Conservation (phyloP, 1,284 basidiomycete genomes). For the Apiotrichum montevideense region DNA sequence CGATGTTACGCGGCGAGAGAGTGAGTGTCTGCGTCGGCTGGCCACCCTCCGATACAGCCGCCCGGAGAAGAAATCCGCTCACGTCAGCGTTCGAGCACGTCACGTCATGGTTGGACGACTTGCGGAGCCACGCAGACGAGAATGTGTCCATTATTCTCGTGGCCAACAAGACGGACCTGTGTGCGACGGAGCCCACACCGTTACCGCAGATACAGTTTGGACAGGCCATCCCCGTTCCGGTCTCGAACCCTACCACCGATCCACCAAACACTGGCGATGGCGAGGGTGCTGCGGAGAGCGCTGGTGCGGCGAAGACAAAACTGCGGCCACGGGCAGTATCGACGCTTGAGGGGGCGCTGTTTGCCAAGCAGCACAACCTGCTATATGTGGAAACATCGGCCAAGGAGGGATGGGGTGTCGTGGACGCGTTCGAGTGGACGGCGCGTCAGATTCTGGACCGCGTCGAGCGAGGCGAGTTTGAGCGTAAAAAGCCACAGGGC, state of each 20-base stretch:
- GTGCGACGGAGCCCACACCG: constrained; percentile 21
- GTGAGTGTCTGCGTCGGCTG: constrained; percentile 21
- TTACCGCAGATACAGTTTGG: constrained; percentile 29
- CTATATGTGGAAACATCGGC: constrained; percentile 43
- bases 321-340: constrained; percentile 27
- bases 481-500: constrained; percentile 16
- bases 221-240: constrained; percentile 21
- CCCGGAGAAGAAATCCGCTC: neutral
- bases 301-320: neutral
- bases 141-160: constrained; percentile 42
- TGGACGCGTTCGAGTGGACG: constrained; percentile 41
- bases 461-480: constrained; percentile 27
- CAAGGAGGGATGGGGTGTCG: constrained; percentile 43
- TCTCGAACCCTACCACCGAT: neutral
- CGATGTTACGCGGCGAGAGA: constrained; percentile 73
- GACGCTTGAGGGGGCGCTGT: constrained; percentile 31
- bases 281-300: neutral
- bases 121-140: constrained; percentile 39
- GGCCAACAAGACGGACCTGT: constrained; percentile 44
- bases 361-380: constrained; percentile 38
- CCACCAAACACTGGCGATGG: neutral
- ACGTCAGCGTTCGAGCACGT: constrained; percentile 40
- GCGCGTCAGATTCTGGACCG: constrained; percentile 38
- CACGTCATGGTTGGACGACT: constrained; percentile 39
- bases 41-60: too few species aligned